Conservation (phyloP, 2,329 filamentous ascomycete genomes). For the Trichoderma sp. region DNA sequence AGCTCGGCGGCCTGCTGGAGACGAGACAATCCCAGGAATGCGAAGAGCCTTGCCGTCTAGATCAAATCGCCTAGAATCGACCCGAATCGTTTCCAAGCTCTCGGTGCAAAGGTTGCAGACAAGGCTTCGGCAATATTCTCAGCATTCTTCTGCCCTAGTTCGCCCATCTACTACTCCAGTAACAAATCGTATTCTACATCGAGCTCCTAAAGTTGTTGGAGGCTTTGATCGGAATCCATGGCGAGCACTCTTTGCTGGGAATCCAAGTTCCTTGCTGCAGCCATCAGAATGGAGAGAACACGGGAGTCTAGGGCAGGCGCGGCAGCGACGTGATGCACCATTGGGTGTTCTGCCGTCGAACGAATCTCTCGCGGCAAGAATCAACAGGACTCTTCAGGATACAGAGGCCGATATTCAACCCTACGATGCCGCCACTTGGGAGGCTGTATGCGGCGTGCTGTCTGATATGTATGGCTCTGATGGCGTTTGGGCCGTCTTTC, state of each 20-base stretch:
- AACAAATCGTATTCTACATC: constrained; percentile 13
- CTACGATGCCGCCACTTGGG: constrained; percentile 29
- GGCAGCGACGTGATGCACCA: constrained; percentile 21
- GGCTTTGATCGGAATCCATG: constrained; percentile 20
- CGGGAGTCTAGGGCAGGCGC: constrained; percentile 28
- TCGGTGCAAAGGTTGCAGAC: constrained; percentile 2
- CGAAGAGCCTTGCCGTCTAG: constrained; percentile 32
- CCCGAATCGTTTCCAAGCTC: constrained; percentile 25
- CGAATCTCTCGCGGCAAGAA: neutral
- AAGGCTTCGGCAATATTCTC: constrained; percentile 15
- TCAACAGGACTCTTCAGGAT: constrained; percentile 5
- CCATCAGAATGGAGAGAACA: constrained; percentile 29
- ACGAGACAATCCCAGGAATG: constrained; percentile 34
- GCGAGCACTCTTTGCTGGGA: constrained; percentile 12
- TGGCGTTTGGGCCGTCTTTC: constrained; percentile 36
- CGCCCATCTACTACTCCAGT: constrained; percentile 21
- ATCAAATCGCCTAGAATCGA: constrained; percentile 27
- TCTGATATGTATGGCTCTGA: constrained; percentile 30
- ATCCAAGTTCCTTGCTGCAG: constrained; percentile 12
- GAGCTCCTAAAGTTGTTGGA: constrained; percentile 22
- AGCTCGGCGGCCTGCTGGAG: constrained; percentile 28
- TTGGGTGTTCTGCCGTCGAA: neutral
- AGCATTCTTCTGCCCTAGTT: constrained; percentile 27
- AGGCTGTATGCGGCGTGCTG: constrained; percentile 28
- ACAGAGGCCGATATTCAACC: constrained; percentile 15